Percentiles rank a stretch among this genome's conserved stretches.
Evolutionary conservation across 805 yeast species (phyloP).

Genomic region (Saccharomyces kudriavzevii): DNA sequence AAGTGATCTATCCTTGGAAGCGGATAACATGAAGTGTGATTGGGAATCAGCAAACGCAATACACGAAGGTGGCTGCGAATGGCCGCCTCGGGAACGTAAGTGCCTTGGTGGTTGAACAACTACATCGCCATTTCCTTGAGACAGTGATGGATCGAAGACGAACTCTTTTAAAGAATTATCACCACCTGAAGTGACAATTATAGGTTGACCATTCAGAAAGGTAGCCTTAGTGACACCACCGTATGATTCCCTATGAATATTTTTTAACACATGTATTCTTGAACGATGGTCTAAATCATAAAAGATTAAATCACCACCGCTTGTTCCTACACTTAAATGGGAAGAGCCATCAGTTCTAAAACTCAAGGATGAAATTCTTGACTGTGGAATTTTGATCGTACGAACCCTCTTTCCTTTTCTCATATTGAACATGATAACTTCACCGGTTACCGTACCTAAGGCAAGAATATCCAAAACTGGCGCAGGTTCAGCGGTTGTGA

Average conservation of each 20-base stretch:
- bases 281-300: slow-evolving; percentile 69
- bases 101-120: slow-evolving; percentile 85
- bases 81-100: slow-evolving; percentile 95
- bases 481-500: slow-evolving; percentile 69
- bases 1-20: slow-evolving; percentile 75
- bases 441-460: slow-evolving; percentile 64
- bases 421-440: slow-evolving; percentile 56
- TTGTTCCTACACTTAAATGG: slow-evolving; percentile 71
- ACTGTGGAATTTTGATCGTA: slow-evolving; percentile 38
- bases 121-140: slow-evolving; percentile 40
- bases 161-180: slow-evolving; percentile 84
- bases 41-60: slow-evolving; percentile 70
- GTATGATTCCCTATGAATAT: slow-evolving; percentile 59
- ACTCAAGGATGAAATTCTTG: slow-evolving; percentile 50
- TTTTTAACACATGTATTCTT: slow-evolving; percentile 66
- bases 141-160: slow-evolving; percentile 86
- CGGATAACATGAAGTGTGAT: slow-evolving; percentile 78
- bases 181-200: slow-evolving; percentile 80
- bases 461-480: slow-evolving; percentile 85
- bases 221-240: slow-evolving; percentile 73
- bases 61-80: slow-evolving; percentile 76
- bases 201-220: slow-evolving; percentile 86
- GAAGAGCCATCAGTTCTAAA: slow-evolving; percentile 88
- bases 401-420: slow-evolving; percentile 52
- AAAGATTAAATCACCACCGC: slow-evolving; percentile 75